Base-by-base conservation (phyloP, 164 flowering plant genomes). In the Litsea cubeba region DNA sequence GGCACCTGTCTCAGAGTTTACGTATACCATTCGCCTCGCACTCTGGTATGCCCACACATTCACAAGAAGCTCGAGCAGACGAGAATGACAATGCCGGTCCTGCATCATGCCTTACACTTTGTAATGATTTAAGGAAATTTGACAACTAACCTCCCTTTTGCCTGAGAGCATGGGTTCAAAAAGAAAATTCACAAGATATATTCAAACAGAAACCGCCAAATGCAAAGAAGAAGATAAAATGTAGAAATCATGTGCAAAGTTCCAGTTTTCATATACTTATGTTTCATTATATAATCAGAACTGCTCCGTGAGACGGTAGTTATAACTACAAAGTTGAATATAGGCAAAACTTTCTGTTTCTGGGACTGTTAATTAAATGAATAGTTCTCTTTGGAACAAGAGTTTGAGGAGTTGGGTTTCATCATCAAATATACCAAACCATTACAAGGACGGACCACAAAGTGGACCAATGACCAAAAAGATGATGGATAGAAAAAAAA, bases 21-120 rank as follows among this genome's bases (percentile, higher is more conserved):
- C 79, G 62, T 88, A 92, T 10, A 96, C 88, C 89, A 96, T 94
- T 68, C 87, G 78, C 80, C 95, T 88, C 15, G 89, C 94, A 79
- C 99, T 91, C 74, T 94, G 99, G 82, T 92, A 96, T 50, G 96
- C 95, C 99, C 98, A 96, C 3, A 96, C 90, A 62, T 96, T 96
- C 62, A 96, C 80, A 12, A 94, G 89, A 8, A 96, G 81, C 84
- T 96, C 99, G 25, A 96, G 91, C 71, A 96, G 80, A 62, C 96
- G 87, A 32, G 97, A 87, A 80, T 96, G 94, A 78, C 98, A 96
- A 80, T 89, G 92, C 80, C 91, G 91, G 79, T 96, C 97, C 99
- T 96, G 92, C 73, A 80, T 50, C 54, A 66, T 54, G 5, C 65
- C 49, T 25, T 65, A 67, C 12, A 11, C 35, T 58, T 26, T 3